Base-by-base conservation (phyloP, 192 early-diverging fungal genomes). In the Spinellus fusiger region DNA sequence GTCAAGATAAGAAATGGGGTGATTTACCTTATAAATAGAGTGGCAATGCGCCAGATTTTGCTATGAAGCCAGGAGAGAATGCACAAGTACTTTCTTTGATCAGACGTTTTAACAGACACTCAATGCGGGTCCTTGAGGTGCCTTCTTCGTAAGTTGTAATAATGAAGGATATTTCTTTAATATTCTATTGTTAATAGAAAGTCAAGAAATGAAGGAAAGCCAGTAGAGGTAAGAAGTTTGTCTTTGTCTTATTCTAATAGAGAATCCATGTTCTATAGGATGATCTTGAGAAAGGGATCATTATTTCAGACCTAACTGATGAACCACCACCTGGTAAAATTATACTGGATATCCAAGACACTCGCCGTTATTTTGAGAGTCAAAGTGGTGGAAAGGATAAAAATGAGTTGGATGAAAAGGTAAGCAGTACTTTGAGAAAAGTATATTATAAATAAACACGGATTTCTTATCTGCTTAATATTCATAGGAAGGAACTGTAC, bases 91-190 rank as follows among this genome's bases (percentile, higher is more conserved):
- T 91, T 48, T 82, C 92, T 10, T 75, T 98, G 18, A 89, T 98
- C 56, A 70, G 93, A 47, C 70, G 88, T 25, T 93, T 94, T 66
- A 98, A 98, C 64, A 85, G 90, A 46, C 93, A 95, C 58, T 91
- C 92, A 3, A 82, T 87, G 67, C 74, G 86, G 5, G 88, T 96
- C 3, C 68, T 98, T 9, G 81, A 89, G 47, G 54, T 58, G 25
- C 59, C 50, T 26, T 34, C 57, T 5, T n/a, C 35, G 59, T 57
- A 73, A 59, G 34, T 32, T 2, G 27, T 13, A 34, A 18, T 23
- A 15, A 5, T 49, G 1, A 29, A 46, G 31, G 25, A 53, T 8
- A 29, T 66, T 56, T 31, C 26, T 8, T 13, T 16, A 5, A 28
- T 33, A 31, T 59, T 54, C 16, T 59, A 31, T 28, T 60, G 9